These are phyloP conservation scores for Diplodia corticola DNA, from an alignment of 2,329 filamentous ascomycete species.

Conservation along the genomic window DNA sequence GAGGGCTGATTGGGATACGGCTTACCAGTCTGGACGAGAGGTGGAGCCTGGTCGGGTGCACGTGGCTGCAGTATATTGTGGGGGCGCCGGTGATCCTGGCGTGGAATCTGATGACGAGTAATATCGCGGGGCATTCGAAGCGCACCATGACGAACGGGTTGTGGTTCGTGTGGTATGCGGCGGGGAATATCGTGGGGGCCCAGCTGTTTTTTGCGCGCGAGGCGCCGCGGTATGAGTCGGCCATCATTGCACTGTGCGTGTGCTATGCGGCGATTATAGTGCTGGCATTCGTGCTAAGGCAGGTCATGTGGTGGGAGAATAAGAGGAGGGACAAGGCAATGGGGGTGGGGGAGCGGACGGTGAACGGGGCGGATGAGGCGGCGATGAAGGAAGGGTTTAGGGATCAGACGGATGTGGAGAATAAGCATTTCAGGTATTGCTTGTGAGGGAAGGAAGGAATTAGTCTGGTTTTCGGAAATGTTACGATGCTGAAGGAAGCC, in stretches of 20 bases:
- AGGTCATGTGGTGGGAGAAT: conserved; percentile 39
- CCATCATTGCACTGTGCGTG: conserved; percentile 45
- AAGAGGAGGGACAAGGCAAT: conserved; percentile 32
- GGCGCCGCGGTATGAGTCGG: conserved; percentile 47
- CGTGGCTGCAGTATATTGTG: conserved; percentile 54
- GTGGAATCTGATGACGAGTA: conserved; percentile 51
- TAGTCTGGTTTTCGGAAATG: background rate
- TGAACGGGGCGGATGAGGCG: conserved; percentile 29
- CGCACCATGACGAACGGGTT: conserved; percentile 51
- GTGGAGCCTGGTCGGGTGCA: conserved; percentile 53
- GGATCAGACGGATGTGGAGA: conserved; percentile 38
- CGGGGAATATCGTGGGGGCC: conserved; percentile 51
- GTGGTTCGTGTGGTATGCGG: conserved; percentile 53
- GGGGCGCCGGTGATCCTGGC: conserved; percentile 54
- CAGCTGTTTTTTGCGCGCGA: conserved; percentile 50
- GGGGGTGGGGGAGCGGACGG: conserved; percentile 30
- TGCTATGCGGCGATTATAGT: conserved; percentile 48
- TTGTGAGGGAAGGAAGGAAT: background rate
- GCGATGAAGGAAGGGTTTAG: conserved; percentile 38
- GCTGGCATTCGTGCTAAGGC: conserved; percentile 31
- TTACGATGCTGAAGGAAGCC: background rate
- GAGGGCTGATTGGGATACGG: conserved; percentile 53
- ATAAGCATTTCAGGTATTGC: conserved; percentile 36
- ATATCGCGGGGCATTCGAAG: conserved; percentile 54
- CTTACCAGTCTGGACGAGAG: conserved; percentile 49